These are phyloP conservation scores for Brasenia schreberi DNA, from an alignment of 164 flowering plant species.

Conservation along the genomic window DNA sequence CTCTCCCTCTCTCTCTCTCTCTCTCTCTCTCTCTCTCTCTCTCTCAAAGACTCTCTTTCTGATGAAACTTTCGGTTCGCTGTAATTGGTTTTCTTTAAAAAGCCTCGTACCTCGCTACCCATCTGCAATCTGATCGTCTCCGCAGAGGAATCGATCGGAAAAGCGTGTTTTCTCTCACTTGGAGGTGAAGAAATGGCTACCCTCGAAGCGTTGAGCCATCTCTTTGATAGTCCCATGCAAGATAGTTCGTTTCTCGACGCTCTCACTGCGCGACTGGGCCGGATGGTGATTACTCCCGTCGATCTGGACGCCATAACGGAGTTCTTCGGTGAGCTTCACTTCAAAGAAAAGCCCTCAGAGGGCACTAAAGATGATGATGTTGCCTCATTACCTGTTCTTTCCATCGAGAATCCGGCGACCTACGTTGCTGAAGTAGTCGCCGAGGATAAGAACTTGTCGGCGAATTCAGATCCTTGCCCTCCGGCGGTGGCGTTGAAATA, in stretches of 20 bases:
- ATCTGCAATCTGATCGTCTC: too few species aligned
- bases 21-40: too few species aligned
- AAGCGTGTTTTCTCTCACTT: too few species aligned
- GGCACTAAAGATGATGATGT: background rate
- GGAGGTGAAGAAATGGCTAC: conserved; percentile 34
- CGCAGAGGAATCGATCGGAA: too few species aligned
- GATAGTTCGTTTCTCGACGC: conserved; percentile 28
- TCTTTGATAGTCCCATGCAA: conserved; percentile 47
- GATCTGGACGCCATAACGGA: conserved; percentile 45
- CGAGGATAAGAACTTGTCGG: too few species aligned
- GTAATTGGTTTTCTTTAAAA: too few species aligned
- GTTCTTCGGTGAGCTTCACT: conserved; percentile 70
- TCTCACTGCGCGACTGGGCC: conserved; percentile 38
- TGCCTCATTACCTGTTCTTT: background rate
- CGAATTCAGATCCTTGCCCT: background rate
- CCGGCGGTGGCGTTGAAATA: background rate
- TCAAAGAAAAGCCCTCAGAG: conserved; percentile 20
- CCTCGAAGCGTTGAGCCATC: conserved; percentile 52
- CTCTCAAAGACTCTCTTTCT: too few species aligned
- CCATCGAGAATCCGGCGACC: background rate
- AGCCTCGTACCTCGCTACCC: too few species aligned
- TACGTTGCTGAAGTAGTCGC: background rate
- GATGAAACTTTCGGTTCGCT: too few species aligned
- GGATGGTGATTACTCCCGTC: conserved; percentile 37
- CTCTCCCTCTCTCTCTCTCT: too few species aligned